Evolutionary conservation across 2,329 filamentous ascomycete species (phyloP).

Genomic region (Ustilaginoidea virens): DNA sequence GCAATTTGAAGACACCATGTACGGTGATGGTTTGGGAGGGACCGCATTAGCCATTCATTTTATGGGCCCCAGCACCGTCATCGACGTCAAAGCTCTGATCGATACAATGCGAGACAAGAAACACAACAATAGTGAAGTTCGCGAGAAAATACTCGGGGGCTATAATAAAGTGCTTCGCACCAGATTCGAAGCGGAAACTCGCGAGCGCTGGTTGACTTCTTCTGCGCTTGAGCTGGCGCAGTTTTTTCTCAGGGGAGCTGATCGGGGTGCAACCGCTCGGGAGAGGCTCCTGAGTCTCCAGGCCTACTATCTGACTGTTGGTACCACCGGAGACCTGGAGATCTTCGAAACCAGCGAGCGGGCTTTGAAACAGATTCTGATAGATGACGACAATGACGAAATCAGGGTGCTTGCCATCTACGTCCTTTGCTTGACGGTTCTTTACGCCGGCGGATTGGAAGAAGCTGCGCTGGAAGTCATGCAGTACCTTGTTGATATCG

Average conservation of each 20-base stretch:
- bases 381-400: constrained; percentile 46
- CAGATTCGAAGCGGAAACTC: constrained; percentile 17
- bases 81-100: constrained; percentile 52
- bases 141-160: constrained; percentile 32
- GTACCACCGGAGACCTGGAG: constrained; percentile 44
- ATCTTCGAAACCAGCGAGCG: constrained; percentile 15
- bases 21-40: constrained; percentile 24
- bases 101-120: constrained; percentile 60
- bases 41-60: constrained; percentile 33
- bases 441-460: constrained; percentile 59
- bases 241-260: constrained; percentile 55
- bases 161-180: constrained; percentile 38
- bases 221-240: constrained; percentile 42
- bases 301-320: constrained; percentile 54
- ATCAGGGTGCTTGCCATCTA: constrained; percentile 56
- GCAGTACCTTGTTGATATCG: constrained; percentile 60
- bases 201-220: constrained; percentile 36
- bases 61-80: too few relatives aligned
- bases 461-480: constrained; percentile 57
- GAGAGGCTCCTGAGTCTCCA: constrained; percentile 58
- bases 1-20: constrained; percentile 27
- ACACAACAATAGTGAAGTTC: constrained; percentile 55
- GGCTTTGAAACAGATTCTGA: constrained; percentile 19
- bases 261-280: constrained; percentile 48
- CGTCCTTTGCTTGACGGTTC: constrained; percentile 53